Evolutionary conservation across 192 early-diverging fungal genomes (phyloP), one percentile per base, ranked within the genome.

Genomic region (Backusella morwellensis): DNA sequence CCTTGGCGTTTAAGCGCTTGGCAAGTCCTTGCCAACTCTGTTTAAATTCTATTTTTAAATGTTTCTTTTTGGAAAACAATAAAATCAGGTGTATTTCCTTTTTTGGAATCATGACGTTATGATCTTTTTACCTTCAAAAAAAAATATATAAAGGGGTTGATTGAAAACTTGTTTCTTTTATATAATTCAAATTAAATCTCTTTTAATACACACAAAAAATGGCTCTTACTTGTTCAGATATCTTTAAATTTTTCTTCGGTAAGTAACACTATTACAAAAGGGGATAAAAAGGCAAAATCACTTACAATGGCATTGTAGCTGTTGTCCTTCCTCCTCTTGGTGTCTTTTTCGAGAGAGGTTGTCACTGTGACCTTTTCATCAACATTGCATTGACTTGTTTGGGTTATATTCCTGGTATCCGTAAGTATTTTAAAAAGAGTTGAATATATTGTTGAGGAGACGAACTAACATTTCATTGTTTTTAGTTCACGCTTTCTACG

Each of bases 321-420:
- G 41, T 80, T 66, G 42, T 80, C 81, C 78, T 93, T 17, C 91
- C 91, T 15, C 91, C 91, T 40, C 74, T 92, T 3, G 89, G 86
- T 47, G 91, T 90, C 71, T 86, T 93, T 66, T 79, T 93, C 44
- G 90, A 89, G 75, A 82, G 85, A 29, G 91, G 90, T 12, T 86
- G 81, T 73, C 66, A 66, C 23, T 77, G 69, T 9, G 89, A 91
- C 68, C 73, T 91, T 8, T 66, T 89, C 32, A 89, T 93, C 66
- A 92, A 93, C 81, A 82, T 92, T 50, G 66, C 77, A n/a, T 81
- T 93, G 68, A 91, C 91, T 0, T 77, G 92, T 67, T 83, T 92
- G 14, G 89, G 89, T n/a, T 88, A 72, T 63, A 35, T 93, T 34
- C 90, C 90, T 5, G 92, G 91, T 34, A 83, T 91, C 47, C 73